Evolutionary conservation across 2,329 filamentous ascomycete species (phyloP).

Genomic region (Stagonosporopsis cucurbitacearum): DNA sequence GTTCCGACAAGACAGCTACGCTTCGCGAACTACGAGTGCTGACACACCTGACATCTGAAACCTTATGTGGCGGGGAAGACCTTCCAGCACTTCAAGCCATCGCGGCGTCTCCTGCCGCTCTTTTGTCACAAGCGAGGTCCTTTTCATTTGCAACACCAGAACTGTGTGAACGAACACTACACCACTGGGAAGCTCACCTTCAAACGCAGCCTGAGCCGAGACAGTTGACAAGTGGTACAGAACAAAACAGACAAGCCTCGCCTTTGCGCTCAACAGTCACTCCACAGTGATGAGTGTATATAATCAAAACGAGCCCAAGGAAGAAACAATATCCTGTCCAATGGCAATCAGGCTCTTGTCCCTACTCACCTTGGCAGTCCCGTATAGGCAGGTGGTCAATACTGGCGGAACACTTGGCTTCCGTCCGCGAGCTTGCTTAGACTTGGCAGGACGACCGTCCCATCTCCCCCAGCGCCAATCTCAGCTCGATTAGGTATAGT

Average conservation of each 20-base stretch:
- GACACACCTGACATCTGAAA: neutral
- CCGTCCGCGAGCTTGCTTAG: slow-evolving; percentile 2
- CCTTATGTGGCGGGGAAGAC: neutral
- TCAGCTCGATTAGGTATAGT: slow-evolving; percentile 1
- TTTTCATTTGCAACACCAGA: neutral
- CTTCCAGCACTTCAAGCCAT: neutral
- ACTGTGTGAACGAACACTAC: neutral
- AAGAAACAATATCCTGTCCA: neutral
- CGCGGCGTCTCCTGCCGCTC: neutral
- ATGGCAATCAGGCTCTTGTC: neutral
- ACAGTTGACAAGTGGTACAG: slow-evolving; percentile 4
- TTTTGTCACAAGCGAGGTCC: neutral
- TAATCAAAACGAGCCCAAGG: slow-evolving; percentile 2
- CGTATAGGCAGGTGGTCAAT: slow-evolving; percentile 22
- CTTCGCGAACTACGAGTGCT: neutral
- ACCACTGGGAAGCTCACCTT: neutral
- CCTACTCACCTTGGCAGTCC: slow-evolving; percentile 16
- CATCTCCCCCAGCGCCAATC: slow-evolving; percentile 19
- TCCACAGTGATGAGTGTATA: neutral
- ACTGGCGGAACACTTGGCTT: slow-evolving; percentile 19
- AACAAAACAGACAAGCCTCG: slow-evolving; percentile 10
- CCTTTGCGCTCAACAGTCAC: neutral
- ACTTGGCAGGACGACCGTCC: slow-evolving; percentile 19
- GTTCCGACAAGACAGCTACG: neutral
- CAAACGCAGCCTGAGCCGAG: neutral